Conservation (phyloP, 140 eudicot species). For the Stevia rebaudiana region DNA sequence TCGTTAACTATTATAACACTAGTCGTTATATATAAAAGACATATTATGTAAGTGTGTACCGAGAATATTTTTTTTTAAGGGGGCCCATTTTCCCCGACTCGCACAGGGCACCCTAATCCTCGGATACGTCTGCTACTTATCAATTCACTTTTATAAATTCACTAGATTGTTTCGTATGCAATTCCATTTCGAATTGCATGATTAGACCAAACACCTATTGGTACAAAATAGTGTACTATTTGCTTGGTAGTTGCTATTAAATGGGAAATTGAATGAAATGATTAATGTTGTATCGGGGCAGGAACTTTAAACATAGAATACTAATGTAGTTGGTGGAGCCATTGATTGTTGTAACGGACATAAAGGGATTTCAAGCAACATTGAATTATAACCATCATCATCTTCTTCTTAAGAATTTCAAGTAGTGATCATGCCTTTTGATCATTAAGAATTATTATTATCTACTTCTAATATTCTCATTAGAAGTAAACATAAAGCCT, state of each 20-base stretch:
- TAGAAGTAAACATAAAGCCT: constrained; percentile 20
- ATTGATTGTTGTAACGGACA: constrained; percentile 16
- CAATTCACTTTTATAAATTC: too few species aligned
- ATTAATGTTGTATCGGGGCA: background rate
- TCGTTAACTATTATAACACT: too few species aligned
- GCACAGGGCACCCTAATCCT: too few species aligned
- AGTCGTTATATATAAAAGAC: too few species aligned
- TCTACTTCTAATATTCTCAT: constrained; percentile 11
- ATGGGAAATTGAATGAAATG: constrained; percentile 2
- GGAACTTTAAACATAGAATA: background rate
- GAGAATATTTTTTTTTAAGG: too few species aligned
- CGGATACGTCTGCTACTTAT: too few species aligned
- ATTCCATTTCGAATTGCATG: background rate
- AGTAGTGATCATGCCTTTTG: constrained; percentile 19
- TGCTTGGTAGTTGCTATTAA: background rate
- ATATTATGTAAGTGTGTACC: too few species aligned
- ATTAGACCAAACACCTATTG: background rate
- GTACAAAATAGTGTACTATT: background rate
- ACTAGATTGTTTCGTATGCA: background rate
- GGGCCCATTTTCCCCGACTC: too few species aligned
- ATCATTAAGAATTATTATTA: too few species aligned
- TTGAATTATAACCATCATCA: constrained; percentile 20
- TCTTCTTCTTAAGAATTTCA: constrained; percentile 12
- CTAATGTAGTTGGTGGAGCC: constrained; percentile 18
- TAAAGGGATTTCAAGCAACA: constrained; percentile 19